Percentiles rank a stretch among this genome's conserved stretches.
These are phyloP conservation scores for Coemansia sp. DNA, from an alignment of 192 early-diverging fungal genomes.

Conservation along the genomic window DNA sequence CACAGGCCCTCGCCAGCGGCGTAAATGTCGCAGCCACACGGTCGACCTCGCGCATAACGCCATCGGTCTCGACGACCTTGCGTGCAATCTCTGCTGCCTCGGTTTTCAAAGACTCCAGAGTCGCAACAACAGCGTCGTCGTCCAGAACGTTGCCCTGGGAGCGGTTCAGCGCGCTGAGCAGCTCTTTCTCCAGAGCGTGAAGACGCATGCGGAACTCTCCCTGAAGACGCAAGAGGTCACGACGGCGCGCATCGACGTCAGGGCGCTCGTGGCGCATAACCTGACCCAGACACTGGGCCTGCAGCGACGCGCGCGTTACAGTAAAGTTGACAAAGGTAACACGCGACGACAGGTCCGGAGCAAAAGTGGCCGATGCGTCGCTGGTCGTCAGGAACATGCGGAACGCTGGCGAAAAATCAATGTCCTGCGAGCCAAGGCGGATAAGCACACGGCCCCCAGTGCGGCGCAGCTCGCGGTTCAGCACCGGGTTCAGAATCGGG, in stretches of 20 bases:
- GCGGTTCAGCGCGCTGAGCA: conserved; percentile 91
- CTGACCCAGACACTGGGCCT: conserved; percentile 96
- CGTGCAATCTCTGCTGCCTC: conserved; percentile 93
- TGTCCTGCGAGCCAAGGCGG: conserved; percentile 94
- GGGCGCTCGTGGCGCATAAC: conserved; percentile 94
- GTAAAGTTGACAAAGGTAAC: conserved; percentile 99
- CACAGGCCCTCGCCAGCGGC: conserved; percentile 87
- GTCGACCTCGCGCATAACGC: conserved; percentile 94
- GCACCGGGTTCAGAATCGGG: conserved; percentile 95
- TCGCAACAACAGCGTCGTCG: conserved; percentile 91
- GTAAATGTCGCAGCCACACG: conserved; percentile 85
- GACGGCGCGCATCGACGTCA: conserved; percentile 91
- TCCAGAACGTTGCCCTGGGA: conserved; percentile 97
- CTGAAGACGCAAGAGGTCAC: conserved; percentile 90
- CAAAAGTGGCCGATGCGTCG: conserved; percentile 89
- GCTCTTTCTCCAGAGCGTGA: conserved; percentile 88
- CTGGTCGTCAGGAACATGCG: conserved; percentile 91
- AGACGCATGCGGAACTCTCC: conserved; percentile 95
- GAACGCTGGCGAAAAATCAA: conserved; percentile 99
- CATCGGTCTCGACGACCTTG: conserved; percentile 93
- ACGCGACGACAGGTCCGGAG: conserved; percentile 95
- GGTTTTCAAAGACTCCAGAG: conserved; percentile 92
- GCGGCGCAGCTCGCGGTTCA: conserved; percentile 95
- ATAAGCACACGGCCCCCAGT: conserved; percentile 96
- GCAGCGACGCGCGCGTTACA: conserved; percentile 91